Conservation (phyloP, 768 basidiomycete genomes). For the Naematelia encephala region DNA sequence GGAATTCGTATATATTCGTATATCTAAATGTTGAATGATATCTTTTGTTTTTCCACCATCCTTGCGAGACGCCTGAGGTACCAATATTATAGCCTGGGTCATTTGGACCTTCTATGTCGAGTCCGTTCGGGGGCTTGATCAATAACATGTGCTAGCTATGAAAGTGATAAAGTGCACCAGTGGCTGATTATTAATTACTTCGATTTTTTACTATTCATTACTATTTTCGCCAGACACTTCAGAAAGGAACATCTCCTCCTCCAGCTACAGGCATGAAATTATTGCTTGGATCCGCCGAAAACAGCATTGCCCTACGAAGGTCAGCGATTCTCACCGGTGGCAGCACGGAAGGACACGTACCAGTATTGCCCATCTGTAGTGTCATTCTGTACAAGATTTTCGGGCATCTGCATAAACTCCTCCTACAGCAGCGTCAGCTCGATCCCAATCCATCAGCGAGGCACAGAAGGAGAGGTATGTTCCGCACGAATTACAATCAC, state of each 20-base stretch:
- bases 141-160: too few species aligned
- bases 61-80: too few species aligned
- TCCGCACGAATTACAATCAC: too few species aligned
- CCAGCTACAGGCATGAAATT: background rate
- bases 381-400: slow-evolving; percentile 11
- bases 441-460: background rate
- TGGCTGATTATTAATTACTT: too few species aligned
- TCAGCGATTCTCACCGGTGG: background rate
- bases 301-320: slow-evolving; percentile 11
- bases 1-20: too few species aligned
- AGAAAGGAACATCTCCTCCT: background rate
- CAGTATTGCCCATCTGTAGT: slow-evolving; percentile 24
- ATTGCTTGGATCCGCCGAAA: slow-evolving; percentile 2
- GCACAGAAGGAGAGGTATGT: background rate
- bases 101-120: too few species aligned
- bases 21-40: too few species aligned
- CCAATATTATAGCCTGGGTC: too few species aligned
- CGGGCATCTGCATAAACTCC: slow-evolving; percentile 22
- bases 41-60: too few species aligned
- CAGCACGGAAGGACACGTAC: slow-evolving; percentile 8
- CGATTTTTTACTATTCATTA: too few species aligned
- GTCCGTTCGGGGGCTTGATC: too few species aligned
- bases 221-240: background rate
- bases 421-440: slow-evolving; percentile 11
- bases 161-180: too few species aligned